Conservation (phyloP, 768 basidiomycete species). For the Rhizopogon roseolus region DNA sequence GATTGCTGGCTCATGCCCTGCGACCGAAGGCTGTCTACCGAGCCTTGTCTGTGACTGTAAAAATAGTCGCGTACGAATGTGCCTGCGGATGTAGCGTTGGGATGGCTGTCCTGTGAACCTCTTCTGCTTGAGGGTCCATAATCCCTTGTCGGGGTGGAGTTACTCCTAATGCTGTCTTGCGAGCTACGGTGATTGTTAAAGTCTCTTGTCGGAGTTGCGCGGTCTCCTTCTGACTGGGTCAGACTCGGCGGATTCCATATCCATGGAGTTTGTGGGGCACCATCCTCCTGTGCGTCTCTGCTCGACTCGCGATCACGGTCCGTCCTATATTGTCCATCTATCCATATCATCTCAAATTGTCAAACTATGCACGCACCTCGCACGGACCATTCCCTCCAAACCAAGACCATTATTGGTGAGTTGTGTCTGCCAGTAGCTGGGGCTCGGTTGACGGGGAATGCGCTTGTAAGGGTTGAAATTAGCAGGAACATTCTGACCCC, state of each 20-base stretch:
- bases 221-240: conserved; percentile 23
- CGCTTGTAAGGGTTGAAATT: conserved; percentile 63
- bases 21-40: neutral
- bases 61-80: conserved; percentile 19
- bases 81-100: conserved; percentile 5
- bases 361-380: conserved; percentile 38
- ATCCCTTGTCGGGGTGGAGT: conserved; percentile 25
- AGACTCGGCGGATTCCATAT: conserved; percentile 61
- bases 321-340: conserved; percentile 8
- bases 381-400: conserved; percentile 58
- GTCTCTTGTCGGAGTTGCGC: conserved; percentile 6
- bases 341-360: neutral
- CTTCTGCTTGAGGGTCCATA: conserved; percentile 16
- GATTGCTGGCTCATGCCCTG: neutral
- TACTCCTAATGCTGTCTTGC: conserved; percentile 18
- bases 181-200: conserved; percentile 10
- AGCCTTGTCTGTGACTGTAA: conserved; percentile 10
- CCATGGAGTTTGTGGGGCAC: conserved; percentile 59
- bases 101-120: conserved; percentile 15
- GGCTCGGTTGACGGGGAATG: conserved; percentile 52
- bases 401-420: conserved; percentile 62
- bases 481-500: conserved; percentile 15
- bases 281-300: conserved; percentile 33
- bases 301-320: conserved; percentile 12
- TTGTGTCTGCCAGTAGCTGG: conserved; percentile 58